Percentiles rank a stretch among this genome's conserved stretches.
Evolutionary conservation across 1,139 yeast species (phyloP).

Genomic region (Blastobotrys petasosporus): DNA sequence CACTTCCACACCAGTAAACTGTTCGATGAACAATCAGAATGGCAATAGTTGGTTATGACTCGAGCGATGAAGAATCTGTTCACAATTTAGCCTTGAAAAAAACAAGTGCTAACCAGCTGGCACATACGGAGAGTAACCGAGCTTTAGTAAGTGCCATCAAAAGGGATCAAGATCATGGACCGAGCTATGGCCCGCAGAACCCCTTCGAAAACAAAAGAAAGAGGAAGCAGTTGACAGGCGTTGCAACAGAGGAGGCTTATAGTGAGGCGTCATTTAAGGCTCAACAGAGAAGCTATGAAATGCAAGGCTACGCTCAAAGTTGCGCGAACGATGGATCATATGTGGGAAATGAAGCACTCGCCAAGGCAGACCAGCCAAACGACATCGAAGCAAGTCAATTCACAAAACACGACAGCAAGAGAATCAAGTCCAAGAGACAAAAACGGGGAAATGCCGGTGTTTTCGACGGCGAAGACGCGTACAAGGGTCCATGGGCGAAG

Average conservation of each 20-base stretch:
- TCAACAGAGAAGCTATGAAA: constrained; percentile 36
- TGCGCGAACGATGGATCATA: constrained; percentile 10
- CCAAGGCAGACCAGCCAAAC: constrained; percentile 17
- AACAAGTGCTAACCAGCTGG: too few relatives aligned
- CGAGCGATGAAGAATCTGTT: not conserved
- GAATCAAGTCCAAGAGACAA: constrained; percentile 31
- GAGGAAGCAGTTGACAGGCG: constrained; percentile 32
- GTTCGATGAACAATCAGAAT: too few relatives aligned
- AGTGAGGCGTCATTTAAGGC: constrained; percentile 40
- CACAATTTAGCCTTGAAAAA: too few relatives aligned
- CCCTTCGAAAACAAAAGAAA: constrained; percentile 17
- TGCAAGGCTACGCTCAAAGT: constrained; percentile 30
- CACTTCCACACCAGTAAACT: too few relatives aligned
- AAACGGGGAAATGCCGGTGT: constrained; percentile 37
- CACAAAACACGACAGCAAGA: constrained; percentile 23
- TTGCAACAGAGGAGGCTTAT: constrained; percentile 35
- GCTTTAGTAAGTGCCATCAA: too few relatives aligned
- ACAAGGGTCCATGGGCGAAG: constrained; percentile 44
- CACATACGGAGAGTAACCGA: too few relatives aligned
- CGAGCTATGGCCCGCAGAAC: constrained; percentile 13
- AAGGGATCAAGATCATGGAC: not conserved
- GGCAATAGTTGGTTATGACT: not conserved
- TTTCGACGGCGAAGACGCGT: constrained; percentile 41
- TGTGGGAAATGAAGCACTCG: constrained; percentile 25
- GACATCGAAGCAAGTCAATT: constrained; percentile 18